These are phyloP conservation scores for Camelina sativa DNA, from an alignment of 345 rosid genomes.

Conservation along the genomic window DNA sequence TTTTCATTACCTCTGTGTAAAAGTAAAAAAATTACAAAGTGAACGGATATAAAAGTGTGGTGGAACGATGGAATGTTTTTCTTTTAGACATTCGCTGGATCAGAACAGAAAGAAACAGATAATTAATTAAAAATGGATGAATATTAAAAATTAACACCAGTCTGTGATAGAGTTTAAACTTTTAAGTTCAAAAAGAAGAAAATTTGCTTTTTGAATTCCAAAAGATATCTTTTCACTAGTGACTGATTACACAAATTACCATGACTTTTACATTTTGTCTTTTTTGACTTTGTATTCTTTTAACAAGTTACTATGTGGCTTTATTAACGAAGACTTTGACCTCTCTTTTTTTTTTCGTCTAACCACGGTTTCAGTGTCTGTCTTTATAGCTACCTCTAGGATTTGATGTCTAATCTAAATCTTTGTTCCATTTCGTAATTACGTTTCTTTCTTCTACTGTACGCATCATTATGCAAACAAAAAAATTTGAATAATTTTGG, in stretches of 20 bases:
- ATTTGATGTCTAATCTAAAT: slow-evolving; percentile 32
- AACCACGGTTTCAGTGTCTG: slow-evolving; percentile 37
- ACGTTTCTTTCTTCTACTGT: slow-evolving; percentile 2
- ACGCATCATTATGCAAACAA: not conserved
- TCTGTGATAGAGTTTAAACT: not conserved
- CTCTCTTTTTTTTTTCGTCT: not conserved
- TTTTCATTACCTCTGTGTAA: slow-evolving; percentile 12
- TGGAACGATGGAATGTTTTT: slow-evolving; percentile 40
- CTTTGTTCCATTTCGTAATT: not conserved
- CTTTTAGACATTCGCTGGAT: slow-evolving; percentile 28
- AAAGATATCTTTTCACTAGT: slow-evolving; percentile 39
- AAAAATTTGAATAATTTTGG: not conserved
- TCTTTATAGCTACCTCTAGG: slow-evolving; percentile 30
- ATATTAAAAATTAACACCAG: not conserved
- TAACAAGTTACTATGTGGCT: slow-evolving; percentile 34
- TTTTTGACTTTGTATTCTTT: slow-evolving; percentile 25
- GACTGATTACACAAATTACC: slow-evolving; percentile 41
- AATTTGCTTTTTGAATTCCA: slow-evolving; percentile 15
- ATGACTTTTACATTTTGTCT: slow-evolving; percentile 23
- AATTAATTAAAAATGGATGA: not conserved
- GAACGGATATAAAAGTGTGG: not conserved
- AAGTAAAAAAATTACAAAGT: slow-evolving; percentile 19
- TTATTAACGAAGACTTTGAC: slow-evolving; percentile 42
- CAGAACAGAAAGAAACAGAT: not conserved
- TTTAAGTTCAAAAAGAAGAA: not conserved